Evolutionary conservation across 2,329 filamentous ascomycete genomes (phyloP).

Genomic region (Xylariaceae sp.): DNA sequence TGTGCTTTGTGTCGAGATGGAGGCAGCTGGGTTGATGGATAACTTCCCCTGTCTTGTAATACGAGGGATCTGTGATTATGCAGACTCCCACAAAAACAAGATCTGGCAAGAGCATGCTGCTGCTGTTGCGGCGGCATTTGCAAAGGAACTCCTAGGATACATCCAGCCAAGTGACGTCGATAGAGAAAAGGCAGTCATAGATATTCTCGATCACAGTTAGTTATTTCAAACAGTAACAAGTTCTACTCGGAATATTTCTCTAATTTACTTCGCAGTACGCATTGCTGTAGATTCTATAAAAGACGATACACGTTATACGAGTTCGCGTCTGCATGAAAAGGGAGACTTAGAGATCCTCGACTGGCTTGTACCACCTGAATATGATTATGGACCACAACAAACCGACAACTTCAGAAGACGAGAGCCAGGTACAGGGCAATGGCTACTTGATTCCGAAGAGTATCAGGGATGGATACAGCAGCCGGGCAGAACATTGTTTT

Average conservation of each 20-base stretch:
- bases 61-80: conserved; percentile 34
- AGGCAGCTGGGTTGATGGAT: no score
- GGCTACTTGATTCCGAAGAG: conserved; percentile 21
- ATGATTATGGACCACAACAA: conserved; percentile 49
- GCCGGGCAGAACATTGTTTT: conserved; percentile 47
- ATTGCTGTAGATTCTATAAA: background rate
- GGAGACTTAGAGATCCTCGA: conserved; percentile 30
- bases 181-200: background rate
- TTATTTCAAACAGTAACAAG: background rate
- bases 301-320: background rate
- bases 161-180: conserved; percentile 8
- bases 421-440: conserved; percentile 45
- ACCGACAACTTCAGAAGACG: conserved; percentile 44
- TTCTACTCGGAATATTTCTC: background rate
- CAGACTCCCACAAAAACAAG: conserved; percentile 36
- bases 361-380: conserved; percentile 48
- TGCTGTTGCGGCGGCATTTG: background rate
- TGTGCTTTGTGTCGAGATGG: no score
- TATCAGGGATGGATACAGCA: conserved; percentile 22
- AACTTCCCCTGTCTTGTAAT: conserved; percentile 35
- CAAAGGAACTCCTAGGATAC: background rate
- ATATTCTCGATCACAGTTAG: conserved; percentile 3
- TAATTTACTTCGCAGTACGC: conserved; percentile 2
- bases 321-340: background rate
- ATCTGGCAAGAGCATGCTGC: conserved; percentile 24